phyloP scores from a whole-genome alignment of 768 basidiomycete species.

The Leccinum rimulosum region DNA sequence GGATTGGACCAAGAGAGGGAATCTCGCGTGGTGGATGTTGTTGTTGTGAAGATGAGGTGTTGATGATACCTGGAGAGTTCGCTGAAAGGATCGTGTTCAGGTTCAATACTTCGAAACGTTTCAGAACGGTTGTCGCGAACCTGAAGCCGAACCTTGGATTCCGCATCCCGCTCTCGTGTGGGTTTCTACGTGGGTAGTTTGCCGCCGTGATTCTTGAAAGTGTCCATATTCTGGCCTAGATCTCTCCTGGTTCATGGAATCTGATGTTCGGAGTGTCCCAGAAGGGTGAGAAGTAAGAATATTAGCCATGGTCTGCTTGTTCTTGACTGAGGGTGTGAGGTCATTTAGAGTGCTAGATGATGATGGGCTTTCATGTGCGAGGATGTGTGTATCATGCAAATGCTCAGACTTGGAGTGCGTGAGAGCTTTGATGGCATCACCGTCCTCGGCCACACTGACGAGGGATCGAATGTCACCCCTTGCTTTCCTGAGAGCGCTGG shows the following conservation, averaged over 20 bases:
- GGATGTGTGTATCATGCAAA: background rate
- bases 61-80: background rate
- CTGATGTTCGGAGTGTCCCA: background rate
- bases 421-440: conserved; percentile 2
- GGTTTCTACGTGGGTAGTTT: conserved; percentile 8
- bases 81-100: background rate
- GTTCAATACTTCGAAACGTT: conserved; percentile 1
- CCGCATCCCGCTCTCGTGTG: background rate
- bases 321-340: conserved; percentile 1
- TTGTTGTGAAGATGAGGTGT: conserved; percentile 6
- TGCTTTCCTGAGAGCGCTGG: background rate
- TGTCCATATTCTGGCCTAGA: background rate
- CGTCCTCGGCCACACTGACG: background rate
- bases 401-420: conserved; percentile 8
- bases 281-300: conserved; percentile 5
- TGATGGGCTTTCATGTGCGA: conserved; percentile 2
- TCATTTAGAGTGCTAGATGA: background rate
- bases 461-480: background rate
- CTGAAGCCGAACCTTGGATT: conserved; percentile 17
- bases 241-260: conserved; percentile 3
- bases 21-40: background rate
- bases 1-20: background rate
- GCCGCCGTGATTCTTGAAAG: conserved; percentile 6
- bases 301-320: background rate
- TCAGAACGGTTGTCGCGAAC: conserved; percentile 9